These are phyloP conservation scores for Fusarium phyllophilum DNA, from an alignment of 2,329 filamentous ascomycete genomes.

Conservation along the genomic window DNA sequence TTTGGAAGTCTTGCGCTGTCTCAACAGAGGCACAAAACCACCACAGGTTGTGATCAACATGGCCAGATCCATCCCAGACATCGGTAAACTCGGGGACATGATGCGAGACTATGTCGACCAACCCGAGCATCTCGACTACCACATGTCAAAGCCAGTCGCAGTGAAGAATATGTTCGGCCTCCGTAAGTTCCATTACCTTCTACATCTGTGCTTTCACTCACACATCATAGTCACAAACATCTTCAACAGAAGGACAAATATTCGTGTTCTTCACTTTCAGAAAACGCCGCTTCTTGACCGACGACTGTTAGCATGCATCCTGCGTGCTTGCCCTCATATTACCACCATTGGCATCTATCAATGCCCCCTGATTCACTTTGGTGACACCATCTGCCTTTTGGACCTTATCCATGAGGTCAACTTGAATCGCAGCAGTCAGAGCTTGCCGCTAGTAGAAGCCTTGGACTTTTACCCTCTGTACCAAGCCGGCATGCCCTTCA, in stretches of 20 bases:
- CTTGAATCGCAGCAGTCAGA: constrained; percentile 16
- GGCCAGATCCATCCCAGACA: constrained; percentile 15
- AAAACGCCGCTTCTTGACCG: constrained; percentile 48
- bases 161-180: constrained; percentile 10
- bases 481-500: constrained; percentile 43
- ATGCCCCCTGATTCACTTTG: constrained; percentile 51
- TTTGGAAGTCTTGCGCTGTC: neutral
- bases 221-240: constrained; percentile 41
- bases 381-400: constrained; percentile 48
- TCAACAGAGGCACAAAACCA: neutral
- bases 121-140: neutral
- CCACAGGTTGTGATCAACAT: constrained; percentile 2
- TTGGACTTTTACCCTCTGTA: constrained; percentile 52
- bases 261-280: constrained; percentile 46
- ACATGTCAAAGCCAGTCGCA: constrained; percentile 22
- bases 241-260: constrained; percentile 13
- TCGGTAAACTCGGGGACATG: neutral
- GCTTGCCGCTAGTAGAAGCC: constrained; percentile 27
- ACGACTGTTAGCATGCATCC: constrained; percentile 49
- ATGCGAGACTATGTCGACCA: constrained; percentile 3
- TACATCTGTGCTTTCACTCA: constrained; percentile 8
- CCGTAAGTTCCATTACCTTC: constrained; percentile 35
- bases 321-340: constrained; percentile 47
- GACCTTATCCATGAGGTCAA: constrained; percentile 53
- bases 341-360: constrained; percentile 51